Base-by-base conservation (phyloP, 2,329 filamentous ascomycete genomes). In the Stemphylium beticola region DNA sequence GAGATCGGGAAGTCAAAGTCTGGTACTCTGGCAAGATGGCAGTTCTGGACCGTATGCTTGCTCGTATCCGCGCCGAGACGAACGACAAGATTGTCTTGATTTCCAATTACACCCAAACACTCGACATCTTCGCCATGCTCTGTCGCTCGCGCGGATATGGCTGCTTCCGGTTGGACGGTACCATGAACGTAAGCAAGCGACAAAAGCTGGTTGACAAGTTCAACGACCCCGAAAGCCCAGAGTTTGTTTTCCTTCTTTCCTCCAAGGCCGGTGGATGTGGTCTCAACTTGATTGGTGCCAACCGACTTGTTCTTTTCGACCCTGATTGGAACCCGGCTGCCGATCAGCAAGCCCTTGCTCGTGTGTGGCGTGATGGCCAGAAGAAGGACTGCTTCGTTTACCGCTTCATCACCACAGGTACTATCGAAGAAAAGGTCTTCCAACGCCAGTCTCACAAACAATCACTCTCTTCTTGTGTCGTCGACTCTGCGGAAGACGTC, bases 371-470 rank as follows among this genome's bases (percentile, higher is more conserved):
- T 82, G 95, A 99, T 68, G 95, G 95, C 0, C 95, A 99, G 76
- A 98, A 96, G 83, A 99, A 99, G 73, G 95, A 99, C 71, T 99
- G 95, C 71, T 99, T 99, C 68, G 95, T 99, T 14, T 99, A 99
- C 76, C 90, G 95, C n/a, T 99, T 99, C 78, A 99, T 99, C 67
- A 91, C 93, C 0, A 98, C 96, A 0, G 95, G 95, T 4, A 97
- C 93, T 0, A 99, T 99, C 58, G 95, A 99, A 73, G 95, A 99
- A 77, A 99, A 99, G 79, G 97, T 99, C 65, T 99, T 99, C 79
- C 95, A 99, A 76, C 89, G 96, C 9, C 95, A 99, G 72, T 96
- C 91, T 0, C 96, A 99, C 81, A 99, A 99, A 77, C 95, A 99
- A 77, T 96, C 92, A 7, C 81, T 99, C 1, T 98, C 93, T 0